Conservation (phyloP, 176 grass and related monocot genomes). For the Aechmea fasciata region DNA sequence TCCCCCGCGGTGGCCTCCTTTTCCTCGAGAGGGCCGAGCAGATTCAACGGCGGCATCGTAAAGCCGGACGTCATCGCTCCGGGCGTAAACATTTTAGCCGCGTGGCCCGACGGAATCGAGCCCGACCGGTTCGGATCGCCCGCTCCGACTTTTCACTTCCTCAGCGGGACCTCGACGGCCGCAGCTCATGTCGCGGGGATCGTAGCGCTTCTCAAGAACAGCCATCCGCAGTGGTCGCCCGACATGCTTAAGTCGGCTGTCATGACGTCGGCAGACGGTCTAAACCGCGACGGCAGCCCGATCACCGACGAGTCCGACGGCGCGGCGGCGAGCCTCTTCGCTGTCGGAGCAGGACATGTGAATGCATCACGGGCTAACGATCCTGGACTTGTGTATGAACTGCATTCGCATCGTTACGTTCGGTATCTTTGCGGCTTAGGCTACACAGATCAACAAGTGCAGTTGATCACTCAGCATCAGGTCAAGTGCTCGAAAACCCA, state of each 20-base stretch:
- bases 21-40: conserved; percentile 6
- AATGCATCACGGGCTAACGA: not conserved
- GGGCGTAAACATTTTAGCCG: not conserved
- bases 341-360: not conserved
- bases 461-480: not conserved
- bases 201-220: not conserved
- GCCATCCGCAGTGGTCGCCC: conserved; percentile 3
- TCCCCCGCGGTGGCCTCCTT: conserved; percentile 1
- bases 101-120: not conserved
- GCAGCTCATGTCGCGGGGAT: conserved; percentile 6
- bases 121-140: not conserved
- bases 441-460: conserved; percentile 6
- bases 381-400: conserved; percentile 1
- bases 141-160: not conserved
- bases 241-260: not conserved
- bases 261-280: not conserved
- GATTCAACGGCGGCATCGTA: not conserved
- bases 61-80: conserved; percentile 3
- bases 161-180: conserved; percentile 1
- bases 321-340: not conserved
- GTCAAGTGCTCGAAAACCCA: not conserved
- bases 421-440: conserved; percentile 3
- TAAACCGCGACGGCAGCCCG: not conserved
- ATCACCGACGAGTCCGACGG: not conserved
- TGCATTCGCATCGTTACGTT: not conserved